Evolutionary conservation across 768 basidiomycete genomes (phyloP).

Genomic region (Asterophora lycoperdoides): DNA sequence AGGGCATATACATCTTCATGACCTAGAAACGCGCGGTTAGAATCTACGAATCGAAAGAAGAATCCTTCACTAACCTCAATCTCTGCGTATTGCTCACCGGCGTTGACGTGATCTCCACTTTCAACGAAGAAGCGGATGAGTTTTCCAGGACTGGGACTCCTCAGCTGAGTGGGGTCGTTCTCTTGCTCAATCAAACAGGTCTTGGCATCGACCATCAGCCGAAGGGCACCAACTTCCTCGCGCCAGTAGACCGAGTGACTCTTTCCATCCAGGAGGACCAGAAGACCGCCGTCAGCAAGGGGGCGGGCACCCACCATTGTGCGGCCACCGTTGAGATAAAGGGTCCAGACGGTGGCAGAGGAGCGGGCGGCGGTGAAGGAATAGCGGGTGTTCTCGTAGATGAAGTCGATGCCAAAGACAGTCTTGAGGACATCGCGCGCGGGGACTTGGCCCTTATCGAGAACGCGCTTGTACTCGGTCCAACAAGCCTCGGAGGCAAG

Average conservation of each 20-base stretch:
- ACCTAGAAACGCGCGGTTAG: slow-evolving; percentile 41
- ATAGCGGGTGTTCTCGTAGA: slow-evolving; percentile 93
- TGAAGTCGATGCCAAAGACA: slow-evolving; percentile 95
- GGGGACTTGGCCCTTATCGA: slow-evolving; percentile 98
- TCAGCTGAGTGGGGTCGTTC: slow-evolving; percentile 96
- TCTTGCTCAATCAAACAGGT: slow-evolving; percentile 99
- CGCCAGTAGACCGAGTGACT: slow-evolving; percentile 98
- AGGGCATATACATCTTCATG: slow-evolving; percentile 99
- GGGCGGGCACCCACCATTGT: slow-evolving; percentile 90
- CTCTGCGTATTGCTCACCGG: slow-evolving; percentile 96
- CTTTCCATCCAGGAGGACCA: slow-evolving; percentile 87
- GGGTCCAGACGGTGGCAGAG: slow-evolving; percentile 83
- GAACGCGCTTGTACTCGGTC: slow-evolving; percentile 88
- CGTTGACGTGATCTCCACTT: slow-evolving; percentile 94
- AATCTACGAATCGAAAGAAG: background rate
- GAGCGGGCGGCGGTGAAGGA: slow-evolving; percentile 94
- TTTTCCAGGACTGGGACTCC: slow-evolving; percentile 96
- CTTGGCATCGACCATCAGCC: slow-evolving; percentile 94
- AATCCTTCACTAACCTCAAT: slow-evolving; percentile 68
- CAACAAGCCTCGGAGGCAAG: slow-evolving; percentile 86
- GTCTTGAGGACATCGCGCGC: slow-evolving; percentile 93
- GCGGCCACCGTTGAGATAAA: slow-evolving; percentile 93
- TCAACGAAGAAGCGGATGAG: slow-evolving; percentile 93
- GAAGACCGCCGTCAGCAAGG: slow-evolving; percentile 90
- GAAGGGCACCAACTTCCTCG: slow-evolving; percentile 92